phyloP scores from a whole-genome alignment of 2,329 filamentous ascomycete genomes.

The Colletotrichum paranaense region DNA sequence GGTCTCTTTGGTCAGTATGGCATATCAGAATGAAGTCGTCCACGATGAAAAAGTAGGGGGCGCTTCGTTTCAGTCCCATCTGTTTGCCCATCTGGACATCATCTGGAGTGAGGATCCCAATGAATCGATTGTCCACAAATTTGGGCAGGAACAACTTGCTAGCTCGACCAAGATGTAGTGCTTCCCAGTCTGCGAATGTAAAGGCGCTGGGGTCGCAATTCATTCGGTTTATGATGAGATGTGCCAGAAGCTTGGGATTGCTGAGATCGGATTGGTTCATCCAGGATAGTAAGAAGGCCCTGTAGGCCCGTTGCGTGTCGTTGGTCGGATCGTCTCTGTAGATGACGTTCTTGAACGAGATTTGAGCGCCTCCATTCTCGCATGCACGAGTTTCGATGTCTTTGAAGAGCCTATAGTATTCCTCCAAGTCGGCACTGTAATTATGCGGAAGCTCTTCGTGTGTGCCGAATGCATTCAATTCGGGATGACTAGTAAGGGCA shows the following conservation, averaged over 20 bases:
- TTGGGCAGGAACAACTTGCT: background rate
- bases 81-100: background rate
- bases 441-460: background rate
- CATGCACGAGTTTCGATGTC: background rate
- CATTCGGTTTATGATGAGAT: background rate
- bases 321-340: background rate
- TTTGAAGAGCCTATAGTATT: background rate
- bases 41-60: background rate
- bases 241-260: background rate
- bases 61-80: background rate
- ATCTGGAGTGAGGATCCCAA: background rate
- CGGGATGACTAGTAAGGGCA: background rate
- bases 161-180: background rate
- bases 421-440: background rate
- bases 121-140: background rate
- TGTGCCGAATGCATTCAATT: background rate
- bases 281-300: background rate
- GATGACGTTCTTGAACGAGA: background rate
- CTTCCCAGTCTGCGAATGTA: background rate
- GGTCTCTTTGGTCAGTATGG: background rate
- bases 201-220: background rate
- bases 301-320: background rate
- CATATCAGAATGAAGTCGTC: background rate
- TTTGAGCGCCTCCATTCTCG: background rate
- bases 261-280: background rate